Percentiles rank a stretch among this genome's conserved stretches.
These are phyloP conservation scores for Pigoraptor vietnamica DNA, from an alignment of 78 protist species.

Conservation along the genomic window DNA sequence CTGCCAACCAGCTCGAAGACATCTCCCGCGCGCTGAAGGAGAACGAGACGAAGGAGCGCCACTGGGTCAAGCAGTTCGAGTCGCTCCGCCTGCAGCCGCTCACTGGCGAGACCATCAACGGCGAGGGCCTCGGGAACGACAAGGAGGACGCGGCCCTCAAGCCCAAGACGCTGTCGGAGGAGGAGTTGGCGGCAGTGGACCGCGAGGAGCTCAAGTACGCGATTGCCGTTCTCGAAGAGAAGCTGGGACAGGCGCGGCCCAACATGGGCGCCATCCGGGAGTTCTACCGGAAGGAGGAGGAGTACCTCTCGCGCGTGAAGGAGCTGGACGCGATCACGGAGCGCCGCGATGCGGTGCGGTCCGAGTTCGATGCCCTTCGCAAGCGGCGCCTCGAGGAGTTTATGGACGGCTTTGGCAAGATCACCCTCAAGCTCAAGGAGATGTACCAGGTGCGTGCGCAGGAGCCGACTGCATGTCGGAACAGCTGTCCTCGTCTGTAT, in stretches of 20 bases:
- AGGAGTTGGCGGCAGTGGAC: not conserved
- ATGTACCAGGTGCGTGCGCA: slow-evolving; percentile 59
- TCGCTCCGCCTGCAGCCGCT: not conserved
- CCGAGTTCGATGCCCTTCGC: slow-evolving; percentile 51
- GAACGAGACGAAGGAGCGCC: not conserved
- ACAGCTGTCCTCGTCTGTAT: too few relatives aligned
- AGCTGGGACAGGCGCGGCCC: not conserved
- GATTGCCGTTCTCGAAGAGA: slow-evolving; percentile 7
- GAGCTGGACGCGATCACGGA: slow-evolving; percentile 62
- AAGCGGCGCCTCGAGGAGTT: slow-evolving; percentile 84
- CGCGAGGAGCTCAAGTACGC: not conserved
- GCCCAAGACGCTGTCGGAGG: not conserved
- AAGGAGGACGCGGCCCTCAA: not conserved
- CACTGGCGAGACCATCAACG: not conserved
- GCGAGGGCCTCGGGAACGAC: not conserved
- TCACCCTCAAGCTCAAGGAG: slow-evolving; percentile 90
- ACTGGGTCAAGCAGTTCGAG: slow-evolving; percentile 1
- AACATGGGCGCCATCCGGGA: slow-evolving; percentile 59
- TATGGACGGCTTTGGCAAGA: slow-evolving; percentile 89
- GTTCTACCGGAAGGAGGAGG: slow-evolving; percentile 58
- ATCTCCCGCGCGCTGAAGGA: not conserved
- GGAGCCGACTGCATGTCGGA: too few relatives aligned
- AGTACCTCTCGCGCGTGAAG: slow-evolving; percentile 20
- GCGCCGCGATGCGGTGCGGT: slow-evolving; percentile 49
- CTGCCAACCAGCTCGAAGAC: not conserved